A percentile compares a stretch with the other conserved stretches of the same genome.
These are phyloP conservation scores for Colletotrichum spinosum DNA, from an alignment of 2,329 filamentous ascomycete genomes.

Conservation along the genomic window DNA sequence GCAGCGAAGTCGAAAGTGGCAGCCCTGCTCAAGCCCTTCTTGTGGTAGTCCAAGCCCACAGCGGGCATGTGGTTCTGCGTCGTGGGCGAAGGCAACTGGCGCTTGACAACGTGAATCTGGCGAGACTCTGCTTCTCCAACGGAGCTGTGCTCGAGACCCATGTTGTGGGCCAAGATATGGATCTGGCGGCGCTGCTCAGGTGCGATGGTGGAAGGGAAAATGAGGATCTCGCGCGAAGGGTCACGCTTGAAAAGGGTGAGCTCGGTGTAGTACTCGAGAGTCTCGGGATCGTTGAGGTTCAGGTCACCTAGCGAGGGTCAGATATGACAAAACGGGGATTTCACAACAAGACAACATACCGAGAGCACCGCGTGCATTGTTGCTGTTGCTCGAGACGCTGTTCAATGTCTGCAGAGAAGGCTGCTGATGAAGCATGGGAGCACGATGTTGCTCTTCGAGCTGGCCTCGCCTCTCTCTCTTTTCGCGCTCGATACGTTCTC, in stretches of 20 bases:
- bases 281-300: slow-evolving; percentile 91
- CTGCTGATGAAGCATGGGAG: slow-evolving; percentile 83
- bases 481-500: slow-evolving; percentile 95
- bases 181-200: slow-evolving; percentile 90
- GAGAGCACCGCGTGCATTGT: slow-evolving; percentile 45
- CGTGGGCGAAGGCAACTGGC: slow-evolving; percentile 64
- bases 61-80: slow-evolving; percentile 70
- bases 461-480: slow-evolving; percentile 97
- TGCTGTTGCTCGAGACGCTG: slow-evolving; percentile 74
- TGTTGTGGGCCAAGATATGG: slow-evolving; percentile 94
- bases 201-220: slow-evolving; percentile 84
- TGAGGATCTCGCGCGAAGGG: slow-evolving; percentile 78
- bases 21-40: slow-evolving; percentile 88
- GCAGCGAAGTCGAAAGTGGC: slow-evolving; percentile 98
- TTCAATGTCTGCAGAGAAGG: slow-evolving; percentile 85
- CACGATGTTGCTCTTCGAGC: slow-evolving; percentile 93
- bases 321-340: neutral
- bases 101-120: slow-evolving; percentile 90
- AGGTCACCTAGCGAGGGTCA: slow-evolving; percentile 65
- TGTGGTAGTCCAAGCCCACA: slow-evolving; percentile 79
- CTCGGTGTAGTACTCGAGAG: slow-evolving; percentile 90
- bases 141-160: slow-evolving; percentile 91
- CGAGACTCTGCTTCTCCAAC: slow-evolving; percentile 88
- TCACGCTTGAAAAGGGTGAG: slow-evolving; percentile 90
- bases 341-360: slow-evolving; percentile 15